Evolutionary conservation across 2,329 filamentous ascomycete species (phyloP).

Genomic region (Corinectria fuckeliana): DNA sequence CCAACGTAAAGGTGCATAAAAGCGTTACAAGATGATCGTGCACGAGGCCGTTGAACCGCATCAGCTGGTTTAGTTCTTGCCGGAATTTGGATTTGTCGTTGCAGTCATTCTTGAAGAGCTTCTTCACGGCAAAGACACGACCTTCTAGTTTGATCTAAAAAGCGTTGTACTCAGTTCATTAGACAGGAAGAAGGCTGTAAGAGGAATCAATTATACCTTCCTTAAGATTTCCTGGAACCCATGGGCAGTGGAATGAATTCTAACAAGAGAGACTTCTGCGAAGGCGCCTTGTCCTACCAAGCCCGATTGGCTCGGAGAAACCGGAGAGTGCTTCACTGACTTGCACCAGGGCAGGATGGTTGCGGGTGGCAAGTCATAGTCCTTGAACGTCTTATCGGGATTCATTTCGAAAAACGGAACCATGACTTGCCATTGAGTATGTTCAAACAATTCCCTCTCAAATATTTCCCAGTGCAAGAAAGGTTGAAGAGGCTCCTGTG

Average conservation of each 20-base stretch:
- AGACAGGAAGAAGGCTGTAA: background rate
- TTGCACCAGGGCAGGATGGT: constrained; percentile 1
- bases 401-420: background rate
- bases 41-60: constrained; percentile 5
- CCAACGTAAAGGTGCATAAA: background rate
- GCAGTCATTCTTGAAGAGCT: background rate
- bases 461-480: background rate
- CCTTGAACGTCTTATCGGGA: background rate
- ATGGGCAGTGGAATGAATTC: constrained; percentile 4
- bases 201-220: background rate
- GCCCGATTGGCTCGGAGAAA: background rate
- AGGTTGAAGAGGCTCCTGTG: background rate
- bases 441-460: background rate
- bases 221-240: background rate
- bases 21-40: constrained; percentile 14
- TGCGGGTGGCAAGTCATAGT: background rate
- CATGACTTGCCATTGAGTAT: background rate
- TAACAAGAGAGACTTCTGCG: background rate
- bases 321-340: background rate
- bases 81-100: background rate
- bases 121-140: constrained; percentile 14
- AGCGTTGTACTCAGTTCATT: background rate
- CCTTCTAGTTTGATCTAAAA: background rate
- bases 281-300: background rate
- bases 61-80: background rate